Evolutionary conservation across 331 rosid species (phyloP), one percentile per base, ranked within the genome.

Genomic region (Spiraea crenata): DNA sequence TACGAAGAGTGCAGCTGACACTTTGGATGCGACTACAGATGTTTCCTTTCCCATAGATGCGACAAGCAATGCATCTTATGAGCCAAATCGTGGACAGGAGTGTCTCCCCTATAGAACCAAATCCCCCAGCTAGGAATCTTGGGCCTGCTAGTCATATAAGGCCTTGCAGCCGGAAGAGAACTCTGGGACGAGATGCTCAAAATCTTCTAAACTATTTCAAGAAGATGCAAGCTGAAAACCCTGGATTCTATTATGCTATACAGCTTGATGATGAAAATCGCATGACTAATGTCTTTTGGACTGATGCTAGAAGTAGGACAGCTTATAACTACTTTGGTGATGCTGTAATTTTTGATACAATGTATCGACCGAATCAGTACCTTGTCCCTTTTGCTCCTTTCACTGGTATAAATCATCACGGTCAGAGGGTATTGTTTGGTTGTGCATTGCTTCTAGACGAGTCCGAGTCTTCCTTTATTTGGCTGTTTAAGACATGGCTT

Each of bases 201-300:
- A 84, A 79, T 82, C 88, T 90, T 84, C 74, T 90, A 13, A 77
- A 85, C 80, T 90, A 90, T 77, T 90, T 87, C 76, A 82, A 84
- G 82, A 87, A 85, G 82, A 85, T 88, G 92, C 96, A 90, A 75
- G 85, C 90, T 65, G 82, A 88, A 86, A 88, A 87, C 73, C 89
- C 86, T 37, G 88, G 95, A 57, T 90, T 90, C 77, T 88, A 59
- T 76, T 86, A 90, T 38, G 95, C 95, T 11, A 88, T 90, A 69
- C 92, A 88, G 80, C 92, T 90, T 47, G 92, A 90, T 72, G 92
- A 86, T 74, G 93, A 88, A 65, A 90, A 90, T 70, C 83, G 81
- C 73, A 82, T 90, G 96, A 88, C 86, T 25, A 88, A 90, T 65
- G 95, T 74, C 63, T 90, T 90, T 51, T 90, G 96, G 96, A 84